Percentiles rank a stretch among this genome's conserved stretches.
phyloP scores from a whole-genome alignment of 2,329 filamentous ascomycete species.

The Verticillium zaregamsianum region DNA sequence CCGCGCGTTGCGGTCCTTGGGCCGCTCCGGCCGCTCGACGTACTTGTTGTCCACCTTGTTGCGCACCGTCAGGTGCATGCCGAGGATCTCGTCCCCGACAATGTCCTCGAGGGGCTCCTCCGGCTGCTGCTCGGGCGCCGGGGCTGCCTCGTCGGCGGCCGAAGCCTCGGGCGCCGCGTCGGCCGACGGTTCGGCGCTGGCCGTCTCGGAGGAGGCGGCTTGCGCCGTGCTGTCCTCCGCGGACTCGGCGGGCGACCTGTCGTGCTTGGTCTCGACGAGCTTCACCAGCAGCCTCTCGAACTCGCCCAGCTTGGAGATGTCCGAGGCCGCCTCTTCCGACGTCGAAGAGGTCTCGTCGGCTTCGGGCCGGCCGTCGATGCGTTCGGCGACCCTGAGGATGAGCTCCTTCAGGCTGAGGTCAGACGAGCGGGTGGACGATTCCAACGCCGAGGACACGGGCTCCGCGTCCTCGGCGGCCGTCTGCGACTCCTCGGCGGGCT shows the following conservation, averaged over 20 bases:
- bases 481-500: background rate
- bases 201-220: background rate
- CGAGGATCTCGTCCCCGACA: slow-evolving; percentile 45
- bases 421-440: background rate
- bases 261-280: slow-evolving; percentile 29
- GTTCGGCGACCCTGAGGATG: slow-evolving; percentile 46
- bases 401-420: slow-evolving; percentile 37
- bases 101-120: slow-evolving; percentile 1
- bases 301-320: slow-evolving; percentile 37
- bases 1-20: slow-evolving; percentile 28
- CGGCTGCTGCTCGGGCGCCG: slow-evolving; percentile 4
- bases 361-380: slow-evolving; percentile 33
- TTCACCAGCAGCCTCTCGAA: slow-evolving; percentile 49
- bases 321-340: slow-evolving; percentile 16
- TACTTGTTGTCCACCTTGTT: slow-evolving; percentile 67
- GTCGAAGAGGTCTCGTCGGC: slow-evolving; percentile 8
- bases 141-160: background rate
- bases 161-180: background rate
- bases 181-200: background rate
- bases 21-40: slow-evolving; percentile 52
- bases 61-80: slow-evolving; percentile 66
- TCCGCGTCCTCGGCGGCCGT: background rate
- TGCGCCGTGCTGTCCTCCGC: background rate
- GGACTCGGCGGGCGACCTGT: background rate
- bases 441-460: background rate